Base-by-base conservation (phyloP, 352 stramenopile species). In the Thalassiosira livingstoniorum region DNA sequence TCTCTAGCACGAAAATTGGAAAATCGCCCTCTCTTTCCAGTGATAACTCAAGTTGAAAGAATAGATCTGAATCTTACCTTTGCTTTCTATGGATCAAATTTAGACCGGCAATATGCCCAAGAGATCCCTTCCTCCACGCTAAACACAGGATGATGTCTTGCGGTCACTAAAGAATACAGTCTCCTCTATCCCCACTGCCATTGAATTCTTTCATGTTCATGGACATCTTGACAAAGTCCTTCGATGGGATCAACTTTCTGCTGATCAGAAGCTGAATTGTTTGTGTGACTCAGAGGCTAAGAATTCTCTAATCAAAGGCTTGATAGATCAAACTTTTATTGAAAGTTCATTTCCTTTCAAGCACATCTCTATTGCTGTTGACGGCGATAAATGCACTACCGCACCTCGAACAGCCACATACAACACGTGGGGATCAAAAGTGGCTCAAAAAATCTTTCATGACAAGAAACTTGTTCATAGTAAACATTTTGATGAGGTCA, bases 101-200 rank as follows among this genome's bases (percentile, higher is more conserved):
- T n/a, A n/a, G n/a, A n/a, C n/a, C n/a, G n/a, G n/a, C n/a, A 72
- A 72, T 15, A 58, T 42, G 42, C 31, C 13, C 25, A 7, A 29
- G 2, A 5, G n/a, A n/a, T 31, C 63, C 23, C 43, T 72, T 27
- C 2, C 1, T 21, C 42, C 51, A 13, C 3, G 4, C 25, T 43
- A 72, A 29, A 18, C 21, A 31, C 63, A 72, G 29, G 43, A 23
- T 37, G 63, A 72, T 32, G 2, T 72, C 1, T 35, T 72, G 11
- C 4, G 42, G 11, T 7, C 27, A 4, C 27, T 58, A 11, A 58
- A 58, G 27, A 18, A 10, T 18, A 51, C 42, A 10, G 18, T 51
- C 18, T 18, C 42, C 18, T 18, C 10, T 18, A 10, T 18, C 18
- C 18, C 42, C 18, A 18, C 18, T 51, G 10, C 42, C 18, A 51